Percentiles rank a stretch among this genome's conserved stretches.
Conservation (phyloP, 495 filamentous ascomycete genomes). For the Chaetomium cochliodes region DNA sequence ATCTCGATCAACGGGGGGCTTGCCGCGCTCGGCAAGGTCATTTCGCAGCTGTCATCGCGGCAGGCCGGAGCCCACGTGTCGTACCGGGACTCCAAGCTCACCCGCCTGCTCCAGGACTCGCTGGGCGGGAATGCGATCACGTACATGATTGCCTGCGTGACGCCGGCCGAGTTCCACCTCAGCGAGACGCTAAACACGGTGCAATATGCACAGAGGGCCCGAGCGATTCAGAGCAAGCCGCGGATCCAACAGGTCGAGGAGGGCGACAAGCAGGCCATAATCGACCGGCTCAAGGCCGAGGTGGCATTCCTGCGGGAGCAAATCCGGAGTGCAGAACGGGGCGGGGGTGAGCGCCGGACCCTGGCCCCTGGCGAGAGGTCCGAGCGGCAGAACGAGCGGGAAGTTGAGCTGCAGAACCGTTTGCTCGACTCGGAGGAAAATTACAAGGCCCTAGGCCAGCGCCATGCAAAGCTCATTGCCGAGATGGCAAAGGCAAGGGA, state of each 20-base stretch:
- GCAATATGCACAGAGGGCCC: slow-evolving; percentile 92
- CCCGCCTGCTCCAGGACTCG: slow-evolving; percentile 93
- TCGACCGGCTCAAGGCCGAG: slow-evolving; percentile 91
- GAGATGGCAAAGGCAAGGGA: slow-evolving; percentile 87
- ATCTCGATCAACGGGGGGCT: slow-evolving; percentile 98
- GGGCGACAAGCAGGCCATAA: slow-evolving; percentile 88
- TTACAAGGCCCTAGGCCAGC: slow-evolving; percentile 83
- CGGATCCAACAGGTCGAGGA: slow-evolving; percentile 94
- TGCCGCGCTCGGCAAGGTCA: slow-evolving; percentile 95
- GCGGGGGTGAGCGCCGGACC: slow-evolving; percentile 56
- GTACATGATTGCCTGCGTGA: slow-evolving; percentile 99
- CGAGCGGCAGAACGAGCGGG: slow-evolving; percentile 80
- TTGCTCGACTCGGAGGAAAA: slow-evolving; percentile 92
- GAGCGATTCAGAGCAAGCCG: slow-evolving; percentile 96
- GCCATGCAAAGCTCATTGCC: slow-evolving; percentile 92
- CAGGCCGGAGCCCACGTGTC: slow-evolving; percentile 89
- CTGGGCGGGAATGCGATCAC: slow-evolving; percentile 98
- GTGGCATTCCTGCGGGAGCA: slow-evolving; percentile 93
- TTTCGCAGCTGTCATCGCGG: slow-evolving; percentile 92
- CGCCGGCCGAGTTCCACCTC: slow-evolving; percentile 92
- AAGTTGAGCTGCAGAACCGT: slow-evolving; percentile 90
- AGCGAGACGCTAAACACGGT: slow-evolving; percentile 98
- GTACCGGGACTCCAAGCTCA: slow-evolving; percentile 96
- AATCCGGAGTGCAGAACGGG: slow-evolving; percentile 69
- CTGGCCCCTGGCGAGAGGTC: slow-evolving; percentile 63